These are phyloP conservation scores for Metschnikowia sp. DNA, from an alignment of 805 yeast genomes.

Conservation along the genomic window DNA sequence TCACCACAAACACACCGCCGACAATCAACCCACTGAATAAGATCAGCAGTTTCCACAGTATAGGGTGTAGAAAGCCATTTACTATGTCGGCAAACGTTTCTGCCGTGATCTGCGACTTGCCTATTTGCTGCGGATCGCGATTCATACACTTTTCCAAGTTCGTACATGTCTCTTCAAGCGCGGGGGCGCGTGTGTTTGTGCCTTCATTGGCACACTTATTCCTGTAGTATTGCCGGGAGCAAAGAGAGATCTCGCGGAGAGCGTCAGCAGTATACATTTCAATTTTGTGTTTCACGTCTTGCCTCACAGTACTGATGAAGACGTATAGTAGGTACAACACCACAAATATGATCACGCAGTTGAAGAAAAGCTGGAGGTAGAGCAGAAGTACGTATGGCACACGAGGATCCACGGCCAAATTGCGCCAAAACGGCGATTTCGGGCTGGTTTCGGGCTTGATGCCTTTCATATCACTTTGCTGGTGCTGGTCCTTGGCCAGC, in stretches of 20 bases:
- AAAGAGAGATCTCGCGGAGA: conserved; percentile 59
- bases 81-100: conserved; percentile 80
- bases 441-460: neutral
- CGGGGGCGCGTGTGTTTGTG: conserved; percentile 57
- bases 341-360: conserved; percentile 48
- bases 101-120: conserved; percentile 70
- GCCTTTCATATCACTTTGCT: neutral
- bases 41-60: conserved; percentile 64
- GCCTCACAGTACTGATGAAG: conserved; percentile 53
- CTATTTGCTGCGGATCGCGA: conserved; percentile 64
- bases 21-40: conserved; percentile 44
- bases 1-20: conserved; percentile 52
- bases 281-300: conserved; percentile 70
- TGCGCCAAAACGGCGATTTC: conserved; percentile 3
- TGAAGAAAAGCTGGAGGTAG: conserved; percentile 63
- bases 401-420: conserved; percentile 36
- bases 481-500: neutral
- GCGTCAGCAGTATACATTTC: conserved; percentile 60
- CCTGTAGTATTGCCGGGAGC: conserved; percentile 64
- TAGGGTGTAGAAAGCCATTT: conserved; percentile 69
- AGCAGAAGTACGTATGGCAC: conserved; percentile 56
- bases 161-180: conserved; percentile 64
- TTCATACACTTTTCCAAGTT: conserved; percentile 83
- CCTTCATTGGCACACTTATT: conserved; percentile 66
- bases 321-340: conserved; percentile 50